Evolutionary conservation across 345 rosid genomes (phyloP).

Genomic region (Linum tenue): DNA sequence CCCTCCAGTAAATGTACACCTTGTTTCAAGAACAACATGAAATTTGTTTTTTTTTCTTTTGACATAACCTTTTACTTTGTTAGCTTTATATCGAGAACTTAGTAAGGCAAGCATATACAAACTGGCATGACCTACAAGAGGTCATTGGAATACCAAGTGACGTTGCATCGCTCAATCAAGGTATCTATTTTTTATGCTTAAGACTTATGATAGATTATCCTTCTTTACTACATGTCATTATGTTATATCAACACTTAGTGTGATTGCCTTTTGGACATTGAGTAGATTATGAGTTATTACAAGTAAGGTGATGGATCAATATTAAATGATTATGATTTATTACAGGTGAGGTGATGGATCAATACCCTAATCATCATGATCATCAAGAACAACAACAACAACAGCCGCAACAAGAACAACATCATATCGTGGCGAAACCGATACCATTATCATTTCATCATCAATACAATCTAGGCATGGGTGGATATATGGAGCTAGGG

Average conservation of each 20-base stretch:
- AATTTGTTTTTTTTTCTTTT: background rate
- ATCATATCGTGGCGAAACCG: too few relatives aligned
- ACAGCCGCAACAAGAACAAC: too few relatives aligned
- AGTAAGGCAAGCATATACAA: conserved; percentile 48
- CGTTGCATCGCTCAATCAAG: conserved; percentile 44
- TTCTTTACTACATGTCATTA: too few relatives aligned
- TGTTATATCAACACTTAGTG: too few relatives aligned
- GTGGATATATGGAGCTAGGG: too few relatives aligned
- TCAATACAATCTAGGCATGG: too few relatives aligned
- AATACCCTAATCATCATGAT: conserved; percentile 21
- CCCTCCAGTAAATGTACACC: background rate
- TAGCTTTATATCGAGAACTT: conserved; percentile 25
- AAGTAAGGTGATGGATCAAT: conserved; percentile 14
- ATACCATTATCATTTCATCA: too few relatives aligned
- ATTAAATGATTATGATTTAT: conserved; percentile 13
- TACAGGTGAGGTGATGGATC: conserved; percentile 34
- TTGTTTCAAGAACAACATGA: background rate
- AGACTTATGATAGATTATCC: conserved; percentile 13
- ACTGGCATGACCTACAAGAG: conserved; percentile 46
- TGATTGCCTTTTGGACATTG: too few relatives aligned
- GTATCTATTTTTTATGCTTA: conserved; percentile 18
- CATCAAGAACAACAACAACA: too few relatives aligned
- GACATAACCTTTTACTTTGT: background rate
- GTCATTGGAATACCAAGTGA: conserved; percentile 34
- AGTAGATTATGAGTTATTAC: background rate